These are phyloP conservation scores for Boletus subcaerulescens DNA, from an alignment of 768 basidiomycete species.

Conservation along the genomic window DNA sequence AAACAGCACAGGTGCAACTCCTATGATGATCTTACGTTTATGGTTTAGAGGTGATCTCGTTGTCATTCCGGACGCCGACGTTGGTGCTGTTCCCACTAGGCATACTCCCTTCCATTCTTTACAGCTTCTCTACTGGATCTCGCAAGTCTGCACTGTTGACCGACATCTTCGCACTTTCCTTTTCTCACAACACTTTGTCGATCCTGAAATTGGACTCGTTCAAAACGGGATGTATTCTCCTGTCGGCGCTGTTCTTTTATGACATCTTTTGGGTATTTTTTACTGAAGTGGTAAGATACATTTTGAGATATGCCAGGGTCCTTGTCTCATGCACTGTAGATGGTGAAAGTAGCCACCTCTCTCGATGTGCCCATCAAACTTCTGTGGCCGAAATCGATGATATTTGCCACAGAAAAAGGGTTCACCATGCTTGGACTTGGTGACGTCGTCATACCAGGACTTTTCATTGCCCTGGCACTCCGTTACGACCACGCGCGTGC, in stretches of 20 bases:
- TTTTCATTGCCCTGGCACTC: conserved; percentile 79
- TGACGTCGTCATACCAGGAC: conserved; percentile 69
- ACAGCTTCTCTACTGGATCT: conserved; percentile 42
- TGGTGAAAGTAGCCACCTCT: conserved; percentile 89
- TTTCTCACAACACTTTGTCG: conserved; percentile 76
- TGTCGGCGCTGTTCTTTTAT: conserved; percentile 86
- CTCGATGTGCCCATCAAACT: conserved; percentile 94
- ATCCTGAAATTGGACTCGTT: conserved; percentile 88
- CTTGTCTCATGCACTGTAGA: conserved; percentile 42
- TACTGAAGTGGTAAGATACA: conserved; percentile 68
- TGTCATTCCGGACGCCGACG: conserved; percentile 59
- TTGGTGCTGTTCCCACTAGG: conserved; percentile 57
- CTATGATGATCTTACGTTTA: conserved; percentile 3
- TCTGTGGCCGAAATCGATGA: conserved; percentile 72
- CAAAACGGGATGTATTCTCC: conserved; percentile 76
- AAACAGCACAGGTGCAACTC: neutral
- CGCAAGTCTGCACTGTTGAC: conserved; percentile 70
- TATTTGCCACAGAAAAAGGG: conserved; percentile 49
- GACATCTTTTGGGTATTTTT: conserved; percentile 97
- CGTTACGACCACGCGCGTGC: conserved; percentile 73
- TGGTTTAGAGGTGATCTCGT: conserved; percentile 31
- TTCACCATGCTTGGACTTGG: conserved; percentile 92
- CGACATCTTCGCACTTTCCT: conserved; percentile 73
- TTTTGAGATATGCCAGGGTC: neutral
- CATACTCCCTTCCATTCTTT: conserved; percentile 62